Evolutionary conservation across 2,329 filamentous ascomycete species (phyloP).

Genomic region (Aureobasidium sp.): DNA sequence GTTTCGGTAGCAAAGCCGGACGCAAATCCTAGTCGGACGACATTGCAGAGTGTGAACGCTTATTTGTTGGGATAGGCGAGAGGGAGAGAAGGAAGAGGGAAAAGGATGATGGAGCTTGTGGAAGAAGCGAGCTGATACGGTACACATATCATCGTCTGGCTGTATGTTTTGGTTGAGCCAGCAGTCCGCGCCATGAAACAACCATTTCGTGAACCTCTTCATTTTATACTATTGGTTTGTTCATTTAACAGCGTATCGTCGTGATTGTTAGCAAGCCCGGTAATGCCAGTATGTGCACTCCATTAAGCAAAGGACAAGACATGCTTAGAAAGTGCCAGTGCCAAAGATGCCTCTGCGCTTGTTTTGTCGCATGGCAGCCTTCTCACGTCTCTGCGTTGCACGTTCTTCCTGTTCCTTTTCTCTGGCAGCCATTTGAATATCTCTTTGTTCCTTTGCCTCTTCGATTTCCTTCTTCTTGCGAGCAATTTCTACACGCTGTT

Average conservation of each 20-base stretch:
- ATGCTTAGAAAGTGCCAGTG: slow-evolving; percentile 19
- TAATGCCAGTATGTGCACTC: neutral
- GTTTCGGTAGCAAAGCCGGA: slow-evolving; percentile 73
- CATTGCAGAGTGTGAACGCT: slow-evolving; percentile 84
- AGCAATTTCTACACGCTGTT: slow-evolving; percentile 29
- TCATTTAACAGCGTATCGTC: neutral
- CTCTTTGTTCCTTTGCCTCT: slow-evolving; percentile 29
- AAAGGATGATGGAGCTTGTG: neutral
- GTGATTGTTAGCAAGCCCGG: neutral
- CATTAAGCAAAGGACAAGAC: neutral
- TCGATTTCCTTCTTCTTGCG: slow-evolving; percentile 30
- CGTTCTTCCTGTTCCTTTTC: slow-evolving; percentile 26
- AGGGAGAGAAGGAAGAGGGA: neutral
- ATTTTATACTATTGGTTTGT: neutral
- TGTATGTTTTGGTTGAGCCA: too few relatives aligned
- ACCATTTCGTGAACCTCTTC: too few relatives aligned
- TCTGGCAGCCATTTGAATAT: slow-evolving; percentile 27
- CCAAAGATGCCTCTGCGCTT: slow-evolving; percentile 23
- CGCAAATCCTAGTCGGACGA: slow-evolving; percentile 76
- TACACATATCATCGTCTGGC: too few relatives aligned
- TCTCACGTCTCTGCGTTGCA: slow-evolving; percentile 26
- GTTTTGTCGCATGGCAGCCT: slow-evolving; percentile 20
- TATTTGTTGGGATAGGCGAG: slow-evolving; percentile 61
- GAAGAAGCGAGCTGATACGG: neutral
- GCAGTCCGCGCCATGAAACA: too few relatives aligned